Base-by-base conservation (phyloP, 208 protist genomes). In the Crithidia fasciculata region DNA sequence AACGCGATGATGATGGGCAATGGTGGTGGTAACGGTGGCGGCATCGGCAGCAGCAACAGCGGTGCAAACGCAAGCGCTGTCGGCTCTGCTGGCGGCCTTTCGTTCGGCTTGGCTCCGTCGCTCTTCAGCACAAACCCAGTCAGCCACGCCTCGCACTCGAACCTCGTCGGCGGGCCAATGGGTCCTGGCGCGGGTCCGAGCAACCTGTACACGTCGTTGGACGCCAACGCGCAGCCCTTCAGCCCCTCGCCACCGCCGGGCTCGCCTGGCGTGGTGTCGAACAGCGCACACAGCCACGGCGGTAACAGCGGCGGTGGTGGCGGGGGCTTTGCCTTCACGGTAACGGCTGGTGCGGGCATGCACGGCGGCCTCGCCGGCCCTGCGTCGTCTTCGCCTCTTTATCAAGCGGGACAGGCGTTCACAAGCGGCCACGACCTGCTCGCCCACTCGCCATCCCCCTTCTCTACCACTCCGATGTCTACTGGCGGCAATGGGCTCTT, bases 181-280 rank as follows among this genome's bases (percentile, higher is more conserved):
- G 44, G 58, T 8, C 44, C 37, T 18, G 50, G 43, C 39, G 47
- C 52, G 68, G 63, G 16, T 37, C 47, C 65, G 2, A 69, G 13
- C 66, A 78, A 45, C 72, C 49, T 82, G 39, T 82, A 72, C 68
- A 74, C 72, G 3, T 69, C 75, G 43, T 69, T 90, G n/a, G 86
- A 90, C 63, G 81, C 61, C 36, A 87, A 90, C 59, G 86, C 86
- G 15, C 77, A 82, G 61, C 82, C 86, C 39, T 90, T 86, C 71
- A 88, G 75, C 7, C 86, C 83, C 28, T 80, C 86, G 2, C 66
- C 74, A 50, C 69, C 70, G 49, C 62, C 78, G 44, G 50, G 40
- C 16, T 50, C 67, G 9, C 56, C 59, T 43, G 49, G 65, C 5
- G 28, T 50, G 41, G 53, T 43, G 58, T 55, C 66, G 6, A 59